A percentile compares a stretch with the other conserved stretches of the same genome.
phyloP scores from a whole-genome alignment of 2,329 filamentous ascomycete genomes.

The Coniella vitis region DNA sequence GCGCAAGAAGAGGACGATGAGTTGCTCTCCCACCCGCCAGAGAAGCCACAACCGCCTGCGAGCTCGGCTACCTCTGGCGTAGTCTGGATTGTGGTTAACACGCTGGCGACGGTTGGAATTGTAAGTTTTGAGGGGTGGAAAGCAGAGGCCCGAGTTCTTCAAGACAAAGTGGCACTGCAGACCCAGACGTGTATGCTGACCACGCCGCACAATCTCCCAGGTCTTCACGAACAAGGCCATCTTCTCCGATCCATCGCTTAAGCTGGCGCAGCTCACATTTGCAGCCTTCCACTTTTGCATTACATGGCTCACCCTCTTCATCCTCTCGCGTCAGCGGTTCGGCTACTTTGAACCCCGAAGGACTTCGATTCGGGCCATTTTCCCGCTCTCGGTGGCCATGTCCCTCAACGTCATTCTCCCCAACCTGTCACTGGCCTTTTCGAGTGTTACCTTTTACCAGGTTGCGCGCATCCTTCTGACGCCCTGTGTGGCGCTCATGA shows the following conservation, averaged over 20 bases:
- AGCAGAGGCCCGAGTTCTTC: not conserved
- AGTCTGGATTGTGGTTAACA: constrained; percentile 56
- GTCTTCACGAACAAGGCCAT: constrained; percentile 67
- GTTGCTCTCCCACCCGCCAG: constrained; percentile 29
- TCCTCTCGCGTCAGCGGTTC: constrained; percentile 51
- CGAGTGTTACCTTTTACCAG: constrained; percentile 64
- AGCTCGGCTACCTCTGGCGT: constrained; percentile 32
- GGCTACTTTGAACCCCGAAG: constrained; percentile 53
- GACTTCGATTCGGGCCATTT: constrained; percentile 47
- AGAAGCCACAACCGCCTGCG: constrained; percentile 29
- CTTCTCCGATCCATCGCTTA: constrained; percentile 56
- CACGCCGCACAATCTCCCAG: constrained; percentile 26
- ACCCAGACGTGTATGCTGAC: not conserved
- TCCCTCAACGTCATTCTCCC: constrained; percentile 62
- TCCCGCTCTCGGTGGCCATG: constrained; percentile 62
- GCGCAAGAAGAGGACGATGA: constrained; percentile 37
- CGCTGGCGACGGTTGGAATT: constrained; percentile 56
- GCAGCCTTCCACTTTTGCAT: constrained; percentile 63
- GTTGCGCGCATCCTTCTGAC: constrained; percentile 61
- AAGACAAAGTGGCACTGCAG: not conserved
- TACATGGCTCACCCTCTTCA: constrained; percentile 57
- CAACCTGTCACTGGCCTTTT: constrained; percentile 61
- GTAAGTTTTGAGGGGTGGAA: constrained; percentile 41
- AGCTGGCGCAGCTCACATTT: constrained; percentile 57
- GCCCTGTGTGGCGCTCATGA: constrained; percentile 58